A percentile compares a stretch with the other conserved stretches of the same genome.
Evolutionary conservation across 768 basidiomycete genomes (phyloP).

Genomic region (Tylopilus balloui): DNA sequence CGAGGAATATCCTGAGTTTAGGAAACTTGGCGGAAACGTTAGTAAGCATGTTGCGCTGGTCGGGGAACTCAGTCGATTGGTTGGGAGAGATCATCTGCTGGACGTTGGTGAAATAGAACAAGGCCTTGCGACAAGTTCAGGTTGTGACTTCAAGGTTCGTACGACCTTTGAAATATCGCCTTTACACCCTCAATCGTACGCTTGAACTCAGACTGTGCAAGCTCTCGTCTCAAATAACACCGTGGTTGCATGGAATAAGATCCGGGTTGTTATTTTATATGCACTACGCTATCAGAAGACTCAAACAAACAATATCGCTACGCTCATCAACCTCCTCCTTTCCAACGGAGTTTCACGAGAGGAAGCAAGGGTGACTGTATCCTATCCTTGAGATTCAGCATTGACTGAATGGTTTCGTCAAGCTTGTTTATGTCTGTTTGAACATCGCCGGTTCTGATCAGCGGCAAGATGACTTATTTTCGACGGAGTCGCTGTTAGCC

Average conservation of each 20-base stretch:
- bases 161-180: background rate
- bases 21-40: conserved; percentile 94
- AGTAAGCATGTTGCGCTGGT: conserved; percentile 98
- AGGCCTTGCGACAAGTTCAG: conserved; percentile 88
- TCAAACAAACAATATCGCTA: conserved; percentile 74
- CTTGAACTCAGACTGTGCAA: conserved; percentile 66
- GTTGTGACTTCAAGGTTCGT: conserved; percentile 80
- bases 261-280: conserved; percentile 86
- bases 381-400: conserved; percentile 5
- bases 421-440: conserved; percentile 91
- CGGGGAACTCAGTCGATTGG: conserved; percentile 89
- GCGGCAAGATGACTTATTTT: conserved; percentile 95
- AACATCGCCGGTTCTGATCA: conserved; percentile 95
- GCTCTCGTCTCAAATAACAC: conserved; percentile 61
- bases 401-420: conserved; percentile 11
- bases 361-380: conserved; percentile 56
- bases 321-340: conserved; percentile 68
- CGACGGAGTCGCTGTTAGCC: conserved; percentile 89
- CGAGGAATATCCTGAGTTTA: conserved; percentile 97
- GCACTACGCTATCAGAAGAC: conserved; percentile 94
- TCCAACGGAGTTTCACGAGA: conserved; percentile 73
- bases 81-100: conserved; percentile 79
- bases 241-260: conserved; percentile 76
- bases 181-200: background rate
- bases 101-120: conserved; percentile 95